Evolutionary conservation across 305 asterid genomes (phyloP).

Genomic region (Plantago coronopus): DNA sequence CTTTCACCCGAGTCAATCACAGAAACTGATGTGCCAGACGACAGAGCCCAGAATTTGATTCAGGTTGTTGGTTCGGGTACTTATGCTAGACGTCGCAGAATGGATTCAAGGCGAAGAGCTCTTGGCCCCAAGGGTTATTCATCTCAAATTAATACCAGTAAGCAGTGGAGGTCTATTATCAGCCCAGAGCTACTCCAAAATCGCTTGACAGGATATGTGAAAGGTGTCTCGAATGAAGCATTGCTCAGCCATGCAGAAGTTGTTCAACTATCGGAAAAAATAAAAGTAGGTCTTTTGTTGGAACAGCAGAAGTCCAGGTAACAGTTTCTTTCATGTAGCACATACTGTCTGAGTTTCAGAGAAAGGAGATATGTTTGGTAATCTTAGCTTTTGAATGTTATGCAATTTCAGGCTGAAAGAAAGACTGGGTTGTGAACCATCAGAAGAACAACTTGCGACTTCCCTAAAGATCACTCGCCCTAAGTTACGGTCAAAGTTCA

Average conservation of each 20-base stretch:
- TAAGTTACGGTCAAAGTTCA: constrained; percentile 49
- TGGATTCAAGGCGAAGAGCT: constrained; percentile 42
- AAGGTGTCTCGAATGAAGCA: constrained; percentile 57
- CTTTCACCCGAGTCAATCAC: constrained; percentile 40
- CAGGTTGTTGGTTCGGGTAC: constrained; percentile 58
- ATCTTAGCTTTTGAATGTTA: background rate
- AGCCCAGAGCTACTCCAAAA: constrained; percentile 56
- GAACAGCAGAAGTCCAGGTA: constrained; percentile 77
- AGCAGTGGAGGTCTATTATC: constrained; percentile 39
- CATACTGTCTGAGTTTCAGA: too few species aligned
- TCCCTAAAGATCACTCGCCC: constrained; percentile 63
- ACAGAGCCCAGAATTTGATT: constrained; percentile 30
- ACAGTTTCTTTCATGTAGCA: background rate
- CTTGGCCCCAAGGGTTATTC: constrained; percentile 25
- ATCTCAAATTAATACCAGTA: constrained; percentile 28
- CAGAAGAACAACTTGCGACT: constrained; percentile 83
- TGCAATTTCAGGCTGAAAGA: constrained; percentile 52
- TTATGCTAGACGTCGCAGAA: constrained; percentile 72
- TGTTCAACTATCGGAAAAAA: constrained; percentile 65
- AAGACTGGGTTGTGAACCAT: constrained; percentile 82
- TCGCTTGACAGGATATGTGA: constrained; percentile 63
- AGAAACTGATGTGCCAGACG: constrained; percentile 14
- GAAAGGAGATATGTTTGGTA: too few species aligned
- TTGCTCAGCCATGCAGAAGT: constrained; percentile 82
- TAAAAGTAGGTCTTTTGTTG: constrained; percentile 62